Evolutionary conservation across 768 basidiomycete genomes (phyloP).

Genomic region (Phylloporus arenicola): DNA sequence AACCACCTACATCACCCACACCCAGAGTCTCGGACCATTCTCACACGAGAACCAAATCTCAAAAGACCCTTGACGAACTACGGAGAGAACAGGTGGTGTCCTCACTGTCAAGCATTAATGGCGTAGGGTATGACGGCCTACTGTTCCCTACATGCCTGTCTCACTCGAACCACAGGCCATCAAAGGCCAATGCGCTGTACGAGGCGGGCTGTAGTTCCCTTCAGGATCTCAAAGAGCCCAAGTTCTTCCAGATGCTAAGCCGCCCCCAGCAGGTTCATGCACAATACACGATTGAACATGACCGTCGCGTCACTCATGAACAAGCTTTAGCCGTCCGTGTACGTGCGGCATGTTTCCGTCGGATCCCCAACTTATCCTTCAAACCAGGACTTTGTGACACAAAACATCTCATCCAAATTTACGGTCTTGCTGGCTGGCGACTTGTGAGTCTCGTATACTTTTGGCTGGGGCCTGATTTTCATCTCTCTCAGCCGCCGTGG

Average conservation of each 20-base stretch:
- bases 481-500: slow-evolving; percentile 43
- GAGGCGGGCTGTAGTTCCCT: slow-evolving; percentile 45
- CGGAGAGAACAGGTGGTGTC: slow-evolving; percentile 26
- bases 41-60: slow-evolving; percentile 1
- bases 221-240: slow-evolving; percentile 36
- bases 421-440: slow-evolving; percentile 48
- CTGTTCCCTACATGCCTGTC: neutral
- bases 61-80: slow-evolving; percentile 23
- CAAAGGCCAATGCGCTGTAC: slow-evolving; percentile 40
- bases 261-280: slow-evolving; percentile 34
- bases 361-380: neutral
- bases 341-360: slow-evolving; percentile 11
- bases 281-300: slow-evolving; percentile 38
- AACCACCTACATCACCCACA: slow-evolving; percentile 10
- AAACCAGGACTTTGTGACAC: slow-evolving; percentile 44
- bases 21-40: slow-evolving; percentile 1
- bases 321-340: slow-evolving; percentile 47
- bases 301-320: slow-evolving; percentile 31
- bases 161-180: slow-evolving; percentile 8
- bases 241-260: slow-evolving; percentile 37
- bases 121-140: slow-evolving; percentile 42
- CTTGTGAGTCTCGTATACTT: slow-evolving; percentile 46
- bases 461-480: neutral
- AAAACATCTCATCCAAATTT: slow-evolving; percentile 42
- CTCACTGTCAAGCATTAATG: slow-evolving; percentile 36